Evolutionary conservation across 345 rosid species (phyloP).

Genomic region (Moricandia moricandioides): DNA sequence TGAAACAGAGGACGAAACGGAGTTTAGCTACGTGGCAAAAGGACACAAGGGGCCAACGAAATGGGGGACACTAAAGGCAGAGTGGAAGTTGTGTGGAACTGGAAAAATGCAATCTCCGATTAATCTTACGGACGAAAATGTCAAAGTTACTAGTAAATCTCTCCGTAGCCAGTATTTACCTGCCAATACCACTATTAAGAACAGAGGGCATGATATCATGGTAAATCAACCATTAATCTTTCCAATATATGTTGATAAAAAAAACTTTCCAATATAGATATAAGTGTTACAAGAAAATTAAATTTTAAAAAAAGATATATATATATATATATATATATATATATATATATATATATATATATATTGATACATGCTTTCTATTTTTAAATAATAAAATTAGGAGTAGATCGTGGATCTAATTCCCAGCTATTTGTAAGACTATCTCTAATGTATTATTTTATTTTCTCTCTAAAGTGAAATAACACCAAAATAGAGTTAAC

Average conservation of each 20-base stretch:
- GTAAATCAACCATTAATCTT: constrained; percentile 13
- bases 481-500: neutral
- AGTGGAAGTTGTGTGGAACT: constrained; percentile 58
- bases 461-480: too few species aligned
- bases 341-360: too few species aligned
- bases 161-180: constrained; percentile 53
- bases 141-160: constrained; percentile 40
- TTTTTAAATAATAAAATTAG: too few species aligned
- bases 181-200: constrained; percentile 54
- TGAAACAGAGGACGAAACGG: constrained; percentile 56
- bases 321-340: too few species aligned
- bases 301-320: too few species aligned
- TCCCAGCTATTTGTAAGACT: neutral
- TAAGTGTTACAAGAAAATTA: too few species aligned
- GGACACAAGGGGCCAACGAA: constrained; percentile 52
- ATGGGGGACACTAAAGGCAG: constrained; percentile 69
- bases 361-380: neutral
- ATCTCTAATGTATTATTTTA: too few species aligned
- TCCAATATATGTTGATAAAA: neutral
- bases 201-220: constrained; percentile 87
- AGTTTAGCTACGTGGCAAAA: constrained; percentile 45
- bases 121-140: constrained; percentile 48
- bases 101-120: constrained; percentile 91
- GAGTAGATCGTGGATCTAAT: neutral
- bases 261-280: too few species aligned